Percentiles rank a stretch among this genome's conserved stretches.
These are phyloP conservation scores for Zalerion maritima DNA, from an alignment of 495 filamentous ascomycete genomes.

Conservation along the genomic window DNA sequence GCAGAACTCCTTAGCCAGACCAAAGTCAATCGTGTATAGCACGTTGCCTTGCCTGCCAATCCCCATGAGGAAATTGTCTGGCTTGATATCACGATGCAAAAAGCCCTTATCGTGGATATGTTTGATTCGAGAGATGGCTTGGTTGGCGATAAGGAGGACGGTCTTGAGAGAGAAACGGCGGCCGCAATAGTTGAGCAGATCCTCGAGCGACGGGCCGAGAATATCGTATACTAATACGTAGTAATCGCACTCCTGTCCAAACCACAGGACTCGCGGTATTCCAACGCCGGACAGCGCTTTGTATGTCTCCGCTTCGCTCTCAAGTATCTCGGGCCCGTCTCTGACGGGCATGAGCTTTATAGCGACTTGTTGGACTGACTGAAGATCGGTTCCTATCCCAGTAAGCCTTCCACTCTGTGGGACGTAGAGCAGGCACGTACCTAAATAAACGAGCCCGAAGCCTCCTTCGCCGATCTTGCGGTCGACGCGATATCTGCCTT, in stretches of 20 bases:
- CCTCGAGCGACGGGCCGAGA: slow-evolving; percentile 25
- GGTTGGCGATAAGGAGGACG: slow-evolving; percentile 22
- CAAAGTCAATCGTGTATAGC: slow-evolving; percentile 20
- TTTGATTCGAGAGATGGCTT: slow-evolving; percentile 17
- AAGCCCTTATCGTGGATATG: slow-evolving; percentile 20
- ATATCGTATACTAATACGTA: slow-evolving; percentile 17
- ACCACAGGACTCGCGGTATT: slow-evolving; percentile 18
- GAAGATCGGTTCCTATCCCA: slow-evolving; percentile 16
- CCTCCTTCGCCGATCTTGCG: slow-evolving; percentile 16
- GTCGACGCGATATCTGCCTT: slow-evolving; percentile 13
- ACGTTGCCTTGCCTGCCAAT: slow-evolving; percentile 16
- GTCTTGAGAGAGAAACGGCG: slow-evolving; percentile 26
- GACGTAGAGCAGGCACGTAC: slow-evolving; percentile 3
- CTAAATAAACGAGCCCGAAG: slow-evolving; percentile 15
- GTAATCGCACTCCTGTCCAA: slow-evolving; percentile 15
- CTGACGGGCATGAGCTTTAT: slow-evolving; percentile 17
- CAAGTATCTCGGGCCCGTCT: slow-evolving; percentile 9
- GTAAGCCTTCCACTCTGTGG: background rate
- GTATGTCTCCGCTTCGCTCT: slow-evolving; percentile 14
- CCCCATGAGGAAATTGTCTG: slow-evolving; percentile 22
- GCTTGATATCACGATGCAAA: slow-evolving; percentile 25
- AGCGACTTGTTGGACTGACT: slow-evolving; percentile 17
- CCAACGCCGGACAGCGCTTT: slow-evolving; percentile 13
- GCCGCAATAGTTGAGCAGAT: slow-evolving; percentile 20
- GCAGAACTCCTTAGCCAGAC: slow-evolving; percentile 10